A percentile compares a stretch with the other conserved stretches of the same genome.
Evolutionary conservation across 805 yeast genomes (phyloP).

Genomic region (Saccharomyces kudriavzevii): DNA sequence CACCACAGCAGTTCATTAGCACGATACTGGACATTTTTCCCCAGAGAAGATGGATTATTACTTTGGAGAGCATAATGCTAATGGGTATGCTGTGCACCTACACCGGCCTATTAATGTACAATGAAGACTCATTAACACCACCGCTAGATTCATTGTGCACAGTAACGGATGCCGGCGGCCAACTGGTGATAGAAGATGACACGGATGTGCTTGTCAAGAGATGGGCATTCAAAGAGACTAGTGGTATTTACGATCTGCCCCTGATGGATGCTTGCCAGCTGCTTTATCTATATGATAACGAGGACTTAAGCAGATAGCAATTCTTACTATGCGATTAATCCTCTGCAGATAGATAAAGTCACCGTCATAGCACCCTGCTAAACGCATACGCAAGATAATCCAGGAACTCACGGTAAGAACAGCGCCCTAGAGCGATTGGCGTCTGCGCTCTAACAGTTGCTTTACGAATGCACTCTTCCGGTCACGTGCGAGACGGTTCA

Average conservation of each 20-base stretch:
- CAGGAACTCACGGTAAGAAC: not conserved
- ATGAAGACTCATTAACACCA: constrained; percentile 65
- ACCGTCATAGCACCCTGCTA: not conserved
- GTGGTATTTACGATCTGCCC: constrained; percentile 85
- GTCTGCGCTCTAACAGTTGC: not conserved
- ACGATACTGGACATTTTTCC: constrained; percentile 61
- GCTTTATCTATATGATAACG: constrained; percentile 35
- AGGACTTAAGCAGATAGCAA: not conserved
- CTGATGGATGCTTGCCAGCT: constrained; percentile 59
- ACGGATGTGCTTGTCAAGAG: constrained; percentile 12
- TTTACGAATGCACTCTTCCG: not conserved
- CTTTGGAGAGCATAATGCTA: constrained; percentile 62
- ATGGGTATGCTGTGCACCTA: constrained; percentile 68
- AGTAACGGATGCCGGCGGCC: constrained; percentile 59
- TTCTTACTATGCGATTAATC: not conserved
- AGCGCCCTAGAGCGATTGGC: not conserved
- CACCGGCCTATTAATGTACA: constrained; percentile 60
- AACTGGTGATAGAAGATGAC: constrained; percentile 24
- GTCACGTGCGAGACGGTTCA: not conserved
- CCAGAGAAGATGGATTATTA: constrained; percentile 84
- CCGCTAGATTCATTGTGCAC: constrained; percentile 51
- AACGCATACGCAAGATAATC: not conserved
- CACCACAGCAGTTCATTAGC: constrained; percentile 36
- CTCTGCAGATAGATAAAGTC: not conserved
- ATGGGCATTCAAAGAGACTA: constrained; percentile 52